phyloP scores from a whole-genome alignment of 2,329 filamentous ascomycete species.

The Paecilomyces fulvus region DNA sequence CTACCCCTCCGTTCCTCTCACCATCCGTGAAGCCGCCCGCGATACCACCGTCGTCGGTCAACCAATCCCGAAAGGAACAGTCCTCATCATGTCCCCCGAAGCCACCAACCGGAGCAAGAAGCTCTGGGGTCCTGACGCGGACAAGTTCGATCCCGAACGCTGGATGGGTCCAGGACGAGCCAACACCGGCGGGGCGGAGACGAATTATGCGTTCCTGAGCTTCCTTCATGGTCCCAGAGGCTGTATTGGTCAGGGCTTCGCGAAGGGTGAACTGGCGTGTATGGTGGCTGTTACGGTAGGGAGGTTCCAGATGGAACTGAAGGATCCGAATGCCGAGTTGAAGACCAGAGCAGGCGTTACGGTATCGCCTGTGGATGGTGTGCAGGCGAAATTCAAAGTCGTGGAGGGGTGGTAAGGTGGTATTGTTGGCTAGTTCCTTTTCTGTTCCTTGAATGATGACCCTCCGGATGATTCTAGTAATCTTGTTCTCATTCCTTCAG shows the following conservation, averaged over 20 bases:
- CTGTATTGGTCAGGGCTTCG: slow-evolving; percentile 77
- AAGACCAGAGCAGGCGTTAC: slow-evolving; percentile 64
- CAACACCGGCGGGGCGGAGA: slow-evolving; percentile 62
- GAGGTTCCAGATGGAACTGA: slow-evolving; percentile 58
- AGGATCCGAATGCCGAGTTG: slow-evolving; percentile 54
- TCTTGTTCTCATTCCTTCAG: not conserved
- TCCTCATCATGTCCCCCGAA: slow-evolving; percentile 55
- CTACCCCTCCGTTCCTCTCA: slow-evolving; percentile 62
- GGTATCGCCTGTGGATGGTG: slow-evolving; percentile 60
- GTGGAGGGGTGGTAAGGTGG: slow-evolving; percentile 34
- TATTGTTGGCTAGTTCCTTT: not conserved
- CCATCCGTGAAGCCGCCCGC: slow-evolving; percentile 54
- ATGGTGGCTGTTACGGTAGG: slow-evolving; percentile 70
- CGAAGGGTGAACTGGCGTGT: slow-evolving; percentile 76
- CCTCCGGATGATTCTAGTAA: too few species aligned
- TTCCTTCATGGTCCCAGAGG: slow-evolving; percentile 80
- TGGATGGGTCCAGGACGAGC: slow-evolving; percentile 50
- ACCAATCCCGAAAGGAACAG: slow-evolving; percentile 61
- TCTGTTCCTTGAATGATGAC: too few species aligned
- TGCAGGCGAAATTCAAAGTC: slow-evolving; percentile 59
- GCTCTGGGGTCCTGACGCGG: slow-evolving; percentile 70
- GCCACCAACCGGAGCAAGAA: slow-evolving; percentile 61
- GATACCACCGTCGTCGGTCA: slow-evolving; percentile 60
- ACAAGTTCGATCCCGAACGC: slow-evolving; percentile 68
- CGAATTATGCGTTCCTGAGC: slow-evolving; percentile 69